Percentiles rank a stretch among this genome's conserved stretches.
phyloP scores from a whole-genome alignment of 2,329 filamentous ascomycete genomes.

The Aspergillus hiratsukae region DNA sequence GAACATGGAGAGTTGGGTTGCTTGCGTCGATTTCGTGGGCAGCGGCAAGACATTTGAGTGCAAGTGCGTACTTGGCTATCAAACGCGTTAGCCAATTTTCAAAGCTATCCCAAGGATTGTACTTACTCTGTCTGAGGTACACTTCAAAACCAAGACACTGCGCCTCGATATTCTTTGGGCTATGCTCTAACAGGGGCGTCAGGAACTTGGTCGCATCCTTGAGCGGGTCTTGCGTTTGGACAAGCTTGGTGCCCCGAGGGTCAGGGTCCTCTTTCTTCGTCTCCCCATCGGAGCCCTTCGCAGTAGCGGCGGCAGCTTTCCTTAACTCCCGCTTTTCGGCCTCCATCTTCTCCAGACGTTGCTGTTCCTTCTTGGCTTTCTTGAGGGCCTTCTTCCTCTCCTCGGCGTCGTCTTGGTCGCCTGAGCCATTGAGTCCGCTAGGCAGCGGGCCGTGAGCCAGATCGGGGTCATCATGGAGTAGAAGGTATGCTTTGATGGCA shows the following conservation, averaged over 20 bases:
- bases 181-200: slow-evolving; percentile 73
- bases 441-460: slow-evolving; percentile 56
- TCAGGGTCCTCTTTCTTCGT: slow-evolving; percentile 87
- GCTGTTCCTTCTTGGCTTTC: slow-evolving; percentile 80
- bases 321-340: slow-evolving; percentile 82
- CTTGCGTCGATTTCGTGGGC: slow-evolving; percentile 64
- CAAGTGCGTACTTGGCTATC: slow-evolving; percentile 79
- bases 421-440: slow-evolving; percentile 50
- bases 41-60: slow-evolving; percentile 77
- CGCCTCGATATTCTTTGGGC: slow-evolving; percentile 72
- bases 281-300: slow-evolving; percentile 53
- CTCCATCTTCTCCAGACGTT: slow-evolving; percentile 70
- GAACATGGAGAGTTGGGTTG: slow-evolving; percentile 70
- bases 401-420: slow-evolving; percentile 56
- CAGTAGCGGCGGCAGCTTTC: slow-evolving; percentile 61
- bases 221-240: slow-evolving; percentile 75
- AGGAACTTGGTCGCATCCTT: slow-evolving; percentile 86
- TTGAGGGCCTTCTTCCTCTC: slow-evolving; percentile 84
- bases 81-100: slow-evolving; percentile 21
- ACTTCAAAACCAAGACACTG: slow-evolving; percentile 89
- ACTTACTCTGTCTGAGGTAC: slow-evolving; percentile 74
- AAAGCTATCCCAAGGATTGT: neutral
- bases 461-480: slow-evolving; percentile 70
- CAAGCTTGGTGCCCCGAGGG: slow-evolving; percentile 73
- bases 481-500: slow-evolving; percentile 74